A percentile compares a stretch with the other conserved stretches of the same genome.
Conservation (phyloP, 192 early-diverging fungal genomes). For the Geranomyces michiganensis region DNA sequence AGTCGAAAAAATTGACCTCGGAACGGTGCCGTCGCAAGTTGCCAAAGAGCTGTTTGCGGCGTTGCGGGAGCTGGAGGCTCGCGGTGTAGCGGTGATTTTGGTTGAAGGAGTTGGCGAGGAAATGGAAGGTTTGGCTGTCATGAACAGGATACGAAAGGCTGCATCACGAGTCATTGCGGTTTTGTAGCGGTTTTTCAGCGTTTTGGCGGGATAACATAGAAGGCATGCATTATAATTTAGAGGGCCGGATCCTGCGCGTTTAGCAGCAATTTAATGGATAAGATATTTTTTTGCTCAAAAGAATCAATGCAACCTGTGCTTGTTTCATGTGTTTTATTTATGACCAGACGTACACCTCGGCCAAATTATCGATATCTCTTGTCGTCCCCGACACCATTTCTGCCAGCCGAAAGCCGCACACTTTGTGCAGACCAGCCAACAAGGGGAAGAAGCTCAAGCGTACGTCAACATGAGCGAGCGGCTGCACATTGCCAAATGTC, state of each 20-base stretch:
- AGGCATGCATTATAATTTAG: no score
- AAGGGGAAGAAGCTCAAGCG: constrained; percentile 63
- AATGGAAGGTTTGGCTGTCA: constrained; percentile 91
- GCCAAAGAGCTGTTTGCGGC: constrained; percentile 81
- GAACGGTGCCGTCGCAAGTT: constrained; percentile 60
- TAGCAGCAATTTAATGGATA: no score
- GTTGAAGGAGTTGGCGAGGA: constrained; percentile 90
- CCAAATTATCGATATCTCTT: no score
- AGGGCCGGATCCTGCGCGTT: no score
- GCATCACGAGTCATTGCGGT: constrained; percentile 47
- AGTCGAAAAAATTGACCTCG: constrained; percentile 55
- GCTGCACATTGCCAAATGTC: constrained; percentile 64
- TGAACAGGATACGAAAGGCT: constrained; percentile 94
- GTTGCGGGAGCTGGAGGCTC: constrained; percentile 75
- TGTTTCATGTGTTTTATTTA: no score
- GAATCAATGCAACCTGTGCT: no score
- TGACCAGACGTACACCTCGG: no score
- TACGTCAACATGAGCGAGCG: constrained; percentile 64
- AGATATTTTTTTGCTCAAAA: no score
- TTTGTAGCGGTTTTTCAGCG: neutral
- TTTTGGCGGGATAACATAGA: neutral
- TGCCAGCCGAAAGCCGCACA: no score
- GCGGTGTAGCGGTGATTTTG: constrained; percentile 72
- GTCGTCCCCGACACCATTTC: no score
- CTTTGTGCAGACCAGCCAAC: no score